These are phyloP conservation scores for Furcasterigmium furcatum DNA, from an alignment of 2,329 filamentous ascomycete genomes.

Conservation along the genomic window DNA sequence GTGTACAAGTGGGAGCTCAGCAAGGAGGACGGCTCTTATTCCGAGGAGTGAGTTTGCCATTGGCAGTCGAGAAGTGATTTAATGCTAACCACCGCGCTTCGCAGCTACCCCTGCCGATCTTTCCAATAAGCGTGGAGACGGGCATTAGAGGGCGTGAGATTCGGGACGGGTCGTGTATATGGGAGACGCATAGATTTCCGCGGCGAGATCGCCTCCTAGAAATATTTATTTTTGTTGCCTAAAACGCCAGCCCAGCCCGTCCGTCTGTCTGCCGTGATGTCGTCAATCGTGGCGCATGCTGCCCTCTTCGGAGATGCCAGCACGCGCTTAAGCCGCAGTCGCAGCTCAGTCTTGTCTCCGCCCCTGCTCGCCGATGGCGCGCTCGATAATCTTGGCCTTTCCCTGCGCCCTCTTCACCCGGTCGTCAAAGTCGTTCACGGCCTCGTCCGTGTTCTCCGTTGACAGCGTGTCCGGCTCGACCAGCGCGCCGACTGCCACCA, in stretches of 20 bases:
- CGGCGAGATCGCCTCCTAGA: slow-evolving; percentile 2
- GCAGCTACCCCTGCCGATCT: slow-evolving; percentile 61
- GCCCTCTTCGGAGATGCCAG: neutral
- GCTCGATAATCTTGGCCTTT: slow-evolving; percentile 83
- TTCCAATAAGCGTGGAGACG: slow-evolving; percentile 44
- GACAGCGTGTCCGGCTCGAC: slow-evolving; percentile 76
- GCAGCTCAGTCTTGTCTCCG: neutral
- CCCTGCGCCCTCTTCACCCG: slow-evolving; percentile 77
- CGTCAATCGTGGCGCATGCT: neutral
- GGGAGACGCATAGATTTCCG: slow-evolving; percentile 21
- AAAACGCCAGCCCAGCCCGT: neutral
- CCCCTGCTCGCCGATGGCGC: slow-evolving; percentile 47
- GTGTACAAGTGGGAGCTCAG: slow-evolving; percentile 66
- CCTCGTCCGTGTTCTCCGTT: slow-evolving; percentile 81
- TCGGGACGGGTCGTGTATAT: slow-evolving; percentile 19
- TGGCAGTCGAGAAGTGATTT: slow-evolving; percentile 1
- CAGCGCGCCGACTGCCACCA: slow-evolving; percentile 71
- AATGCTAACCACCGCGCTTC: slow-evolving; percentile 24
- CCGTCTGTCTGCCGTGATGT: neutral
- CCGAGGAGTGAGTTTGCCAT: slow-evolving; percentile 51
- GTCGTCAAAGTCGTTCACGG: slow-evolving; percentile 89
- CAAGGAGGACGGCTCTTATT: slow-evolving; percentile 67
- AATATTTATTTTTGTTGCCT: neutral
- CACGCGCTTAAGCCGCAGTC: neutral
- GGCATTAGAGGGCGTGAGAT: slow-evolving; percentile 16